Percentiles rank a stretch among this genome's conserved stretches.
Evolutionary conservation across 768 basidiomycete species (phyloP).

Genomic region (Leccinum ochraceum): DNA sequence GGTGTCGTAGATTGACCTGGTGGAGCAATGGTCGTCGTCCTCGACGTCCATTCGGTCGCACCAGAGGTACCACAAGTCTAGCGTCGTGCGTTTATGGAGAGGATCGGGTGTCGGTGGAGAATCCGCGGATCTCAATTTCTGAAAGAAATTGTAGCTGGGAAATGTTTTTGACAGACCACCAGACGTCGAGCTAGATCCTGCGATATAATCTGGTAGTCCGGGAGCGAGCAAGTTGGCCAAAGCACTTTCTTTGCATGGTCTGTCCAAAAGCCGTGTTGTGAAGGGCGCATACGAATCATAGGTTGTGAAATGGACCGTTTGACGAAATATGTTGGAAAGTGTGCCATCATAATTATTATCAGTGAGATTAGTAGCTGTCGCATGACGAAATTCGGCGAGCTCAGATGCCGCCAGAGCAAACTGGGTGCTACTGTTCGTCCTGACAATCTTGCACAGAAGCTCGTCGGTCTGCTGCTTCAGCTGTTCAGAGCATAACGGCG

Average conservation of each 20-base stretch:
- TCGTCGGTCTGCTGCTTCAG: slow-evolving; percentile 1
- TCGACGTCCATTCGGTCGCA: background rate
- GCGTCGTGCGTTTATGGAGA: slow-evolving; percentile 8
- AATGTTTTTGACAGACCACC: slow-evolving; percentile 17
- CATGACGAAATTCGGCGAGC: slow-evolving; percentile 8
- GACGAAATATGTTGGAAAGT: slow-evolving; percentile 11
- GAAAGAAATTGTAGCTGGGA: slow-evolving; percentile 6
- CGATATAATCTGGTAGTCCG: slow-evolving; percentile 22
- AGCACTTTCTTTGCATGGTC: slow-evolving; percentile 2
- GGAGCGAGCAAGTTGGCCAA: slow-evolving; percentile 16
- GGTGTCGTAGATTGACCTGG: background rate
- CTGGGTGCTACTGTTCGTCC: slow-evolving; percentile 2
- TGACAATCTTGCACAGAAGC: slow-evolving; percentile 1
- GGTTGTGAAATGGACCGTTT: slow-evolving; percentile 14
- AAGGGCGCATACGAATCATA: slow-evolving; percentile 20
- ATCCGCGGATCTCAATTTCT: background rate
- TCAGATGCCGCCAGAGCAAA: slow-evolving; percentile 10
- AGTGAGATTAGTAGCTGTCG: background rate
- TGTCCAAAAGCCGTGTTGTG: slow-evolving; percentile 8
- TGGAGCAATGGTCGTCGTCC: background rate
- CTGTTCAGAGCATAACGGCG: background rate
- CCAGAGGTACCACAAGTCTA: slow-evolving; percentile 1
- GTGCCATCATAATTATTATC: background rate
- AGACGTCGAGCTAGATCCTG: slow-evolving; percentile 21
- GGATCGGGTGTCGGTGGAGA: background rate